Evolutionary conservation across 306 rosid species (phyloP).

Genomic region (Datisca glomerata): DNA sequence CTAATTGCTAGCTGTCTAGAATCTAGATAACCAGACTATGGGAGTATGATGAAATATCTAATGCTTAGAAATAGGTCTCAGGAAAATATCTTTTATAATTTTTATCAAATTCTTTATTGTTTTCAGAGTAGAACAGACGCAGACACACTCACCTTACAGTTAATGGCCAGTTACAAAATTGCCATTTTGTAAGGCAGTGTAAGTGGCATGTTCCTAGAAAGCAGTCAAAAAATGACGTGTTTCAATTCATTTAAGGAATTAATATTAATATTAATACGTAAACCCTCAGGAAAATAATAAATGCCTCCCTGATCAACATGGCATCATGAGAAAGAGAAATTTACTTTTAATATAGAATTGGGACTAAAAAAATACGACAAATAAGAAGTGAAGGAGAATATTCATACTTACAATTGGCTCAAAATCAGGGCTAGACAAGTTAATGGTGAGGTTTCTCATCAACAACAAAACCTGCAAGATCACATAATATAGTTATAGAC

Average conservation of each 20-base stretch:
- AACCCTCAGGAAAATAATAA: background rate
- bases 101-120: background rate
- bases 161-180: background rate
- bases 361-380: background rate
- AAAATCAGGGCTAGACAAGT: conserved; percentile 61
- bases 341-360: background rate
- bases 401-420: conserved; percentile 51
- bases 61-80: no score
- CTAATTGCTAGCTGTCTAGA: background rate
- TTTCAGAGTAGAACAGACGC: background rate
- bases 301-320: conserved; percentile 1
- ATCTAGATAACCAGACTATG: background rate
- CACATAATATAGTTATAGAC: conserved; percentile 10
- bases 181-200: background rate
- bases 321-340: background rate
- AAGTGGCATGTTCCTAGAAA: background rate
- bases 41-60: background rate
- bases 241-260: no score
- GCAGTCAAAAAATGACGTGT: background rate
- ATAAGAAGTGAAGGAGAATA: background rate
- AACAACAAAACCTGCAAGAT: conserved; percentile 70
- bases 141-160: background rate
- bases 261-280: no score
- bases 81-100: background rate
- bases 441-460: conserved; percentile 75